Conservation (phyloP, 345 rosid species). For the Euphorbia peplus region DNA sequence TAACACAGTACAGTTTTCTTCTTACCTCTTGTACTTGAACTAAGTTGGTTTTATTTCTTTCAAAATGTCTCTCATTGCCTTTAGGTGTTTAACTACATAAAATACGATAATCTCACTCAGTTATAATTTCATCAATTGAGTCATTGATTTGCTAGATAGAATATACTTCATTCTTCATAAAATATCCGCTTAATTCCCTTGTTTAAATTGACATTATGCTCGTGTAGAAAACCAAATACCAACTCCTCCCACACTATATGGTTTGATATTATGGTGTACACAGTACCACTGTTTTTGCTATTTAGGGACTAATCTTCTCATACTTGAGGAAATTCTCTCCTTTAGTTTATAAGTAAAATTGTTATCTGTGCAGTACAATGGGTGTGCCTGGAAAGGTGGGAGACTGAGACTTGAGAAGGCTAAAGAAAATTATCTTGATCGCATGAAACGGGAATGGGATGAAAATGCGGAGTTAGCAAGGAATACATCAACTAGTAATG, state of each 20-base stretch:
- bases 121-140: neutral
- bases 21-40: neutral
- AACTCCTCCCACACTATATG: neutral
- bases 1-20: constrained; percentile 44
- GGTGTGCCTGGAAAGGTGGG: constrained; percentile 91
- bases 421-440: constrained; percentile 66
- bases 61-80: neutral
- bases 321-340: neutral
- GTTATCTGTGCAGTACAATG: constrained; percentile 61
- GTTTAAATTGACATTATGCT: neutral
- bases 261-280: neutral
- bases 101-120: neutral
- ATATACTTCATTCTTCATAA: neutral
- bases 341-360: neutral
- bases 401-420: constrained; percentile 85
- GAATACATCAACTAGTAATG: neutral
- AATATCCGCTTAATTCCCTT: neutral
- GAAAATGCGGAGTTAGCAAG: constrained; percentile 31
- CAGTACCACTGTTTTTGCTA: neutral
- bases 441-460: constrained; percentile 69
- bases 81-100: neutral
- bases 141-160: neutral
- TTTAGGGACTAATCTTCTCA: neutral
- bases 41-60: neutral
- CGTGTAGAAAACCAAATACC: neutral